Conservation (phyloP, 106 monocot species). For the Allium cepa region DNA sequence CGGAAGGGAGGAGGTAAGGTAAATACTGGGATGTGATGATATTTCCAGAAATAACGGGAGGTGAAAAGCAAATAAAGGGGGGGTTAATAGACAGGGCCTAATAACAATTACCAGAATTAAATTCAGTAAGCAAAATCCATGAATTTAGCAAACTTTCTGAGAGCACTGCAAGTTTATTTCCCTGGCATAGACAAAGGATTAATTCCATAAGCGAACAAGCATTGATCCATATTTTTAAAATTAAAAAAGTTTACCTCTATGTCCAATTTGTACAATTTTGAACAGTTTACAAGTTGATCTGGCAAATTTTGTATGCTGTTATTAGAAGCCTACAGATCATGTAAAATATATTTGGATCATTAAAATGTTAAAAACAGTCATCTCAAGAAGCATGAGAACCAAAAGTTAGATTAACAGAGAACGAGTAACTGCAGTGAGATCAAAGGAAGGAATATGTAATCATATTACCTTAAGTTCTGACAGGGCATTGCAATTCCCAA, state of each 20-base stretch:
- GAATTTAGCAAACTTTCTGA: conserved; percentile 52
- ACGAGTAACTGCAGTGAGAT: not conserved
- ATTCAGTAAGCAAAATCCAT: conserved; percentile 80
- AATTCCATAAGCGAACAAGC: not conserved
- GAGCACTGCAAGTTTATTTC: conserved; percentile 63
- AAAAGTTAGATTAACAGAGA: not conserved
- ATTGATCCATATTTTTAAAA: not conserved
- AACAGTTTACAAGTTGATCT: conserved; percentile 61
- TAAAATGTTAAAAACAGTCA: not conserved
- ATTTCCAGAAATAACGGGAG: too few relatives aligned
- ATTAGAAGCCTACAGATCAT: conserved; percentile 50
- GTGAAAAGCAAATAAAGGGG: too few relatives aligned
- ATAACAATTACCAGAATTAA: conserved; percentile 69
- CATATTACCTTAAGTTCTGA: conserved; percentile 74
- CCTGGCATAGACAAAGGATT: conserved; percentile 34
- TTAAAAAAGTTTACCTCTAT: conserved; percentile 55
- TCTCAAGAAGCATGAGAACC: not conserved
- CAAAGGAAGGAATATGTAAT: not conserved
- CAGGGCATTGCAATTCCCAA: conserved; percentile 63
- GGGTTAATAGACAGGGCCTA: too few relatives aligned
- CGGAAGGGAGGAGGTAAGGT: too few relatives aligned
- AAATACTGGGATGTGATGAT: too few relatives aligned
- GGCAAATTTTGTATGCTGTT: conserved; percentile 60
- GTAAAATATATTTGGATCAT: not conserved
- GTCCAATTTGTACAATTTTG: conserved; percentile 72